Evolutionary conservation across 202 grass and related monocot genomes (phyloP), one percentile per base, ranked within the genome.

Genomic region (Eragrostis tef): DNA sequence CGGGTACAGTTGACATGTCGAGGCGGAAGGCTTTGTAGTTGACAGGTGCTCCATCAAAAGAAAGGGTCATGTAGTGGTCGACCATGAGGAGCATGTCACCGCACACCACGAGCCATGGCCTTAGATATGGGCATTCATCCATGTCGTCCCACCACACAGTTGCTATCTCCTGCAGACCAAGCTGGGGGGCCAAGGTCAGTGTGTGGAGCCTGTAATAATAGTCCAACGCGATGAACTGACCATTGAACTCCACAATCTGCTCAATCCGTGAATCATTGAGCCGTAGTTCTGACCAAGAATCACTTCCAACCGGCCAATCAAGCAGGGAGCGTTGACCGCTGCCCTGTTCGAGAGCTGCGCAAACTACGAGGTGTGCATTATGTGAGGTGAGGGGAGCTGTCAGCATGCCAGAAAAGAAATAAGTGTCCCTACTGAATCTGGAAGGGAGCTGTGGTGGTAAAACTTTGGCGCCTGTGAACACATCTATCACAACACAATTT

Each of bases 31-130:
- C 34, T 60, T n/a, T 29, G 50, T 85, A 72, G 4, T 0, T 12
- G 5, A 75, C 24, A 13, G 2, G 22, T 11, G 31, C 58, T 70
- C 50, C 10, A 39, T 39, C 34, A 22, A 2, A 39, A 12, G 16
- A 27, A 5, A 31, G 16, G 14, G 10, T 26, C 2, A 70, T 65
- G 48, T 78, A 66, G 45, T 77, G 29, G 25, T 42, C 51, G 57
- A 93, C 78, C 7, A 80, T 47, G 5, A 97, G 79, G 56, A 97
- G 90, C 86, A 79, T 84, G 27, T 74, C 71, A 0, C 58, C 70
- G 6, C 88, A 91, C 17, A 87, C 84, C 11, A 97, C 74, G 5
- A 93, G 44, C 73, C 58, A 79, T 17, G 49, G 68, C 9, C 25
- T 24, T 10, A 16, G 5, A 19, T 44, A 25, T 0, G 77, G 66